Evolutionary conservation across 345 rosid genomes (phyloP).

Genomic region (Toxicodendron radicans): DNA sequence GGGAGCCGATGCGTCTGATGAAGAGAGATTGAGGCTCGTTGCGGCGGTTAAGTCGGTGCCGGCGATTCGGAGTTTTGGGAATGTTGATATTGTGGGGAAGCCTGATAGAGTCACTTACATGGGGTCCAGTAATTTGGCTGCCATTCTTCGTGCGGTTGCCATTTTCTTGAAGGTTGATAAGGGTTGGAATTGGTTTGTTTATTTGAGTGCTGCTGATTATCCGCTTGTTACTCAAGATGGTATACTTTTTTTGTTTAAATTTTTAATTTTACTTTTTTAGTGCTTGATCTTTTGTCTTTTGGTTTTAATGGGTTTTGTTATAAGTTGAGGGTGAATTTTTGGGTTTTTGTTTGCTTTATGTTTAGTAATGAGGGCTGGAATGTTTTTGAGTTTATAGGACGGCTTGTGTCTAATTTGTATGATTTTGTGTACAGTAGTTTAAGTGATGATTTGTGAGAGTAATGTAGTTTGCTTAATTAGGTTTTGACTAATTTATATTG

Average conservation of each 20-base stretch:
- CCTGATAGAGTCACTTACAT: conserved; percentile 66
- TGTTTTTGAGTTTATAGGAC: neutral
- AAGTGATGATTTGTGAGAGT: neutral
- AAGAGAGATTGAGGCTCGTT: conserved; percentile 61
- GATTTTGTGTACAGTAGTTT: neutral
- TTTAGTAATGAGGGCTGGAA: neutral
- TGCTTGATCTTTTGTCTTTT: neutral
- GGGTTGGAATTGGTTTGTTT: conserved; percentile 91
- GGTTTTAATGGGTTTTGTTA: neutral
- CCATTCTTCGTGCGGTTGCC: conserved; percentile 77
- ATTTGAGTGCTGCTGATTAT: conserved; percentile 85
- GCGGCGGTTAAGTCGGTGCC: conserved; percentile 67
- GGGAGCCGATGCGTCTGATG: conserved; percentile 70
- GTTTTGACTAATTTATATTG: neutral
- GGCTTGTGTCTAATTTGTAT: neutral
- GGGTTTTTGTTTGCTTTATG: neutral
- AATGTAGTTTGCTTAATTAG: neutral
- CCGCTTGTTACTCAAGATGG: conserved; percentile 96
- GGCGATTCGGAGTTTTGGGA: conserved; percentile 69
- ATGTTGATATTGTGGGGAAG: conserved; percentile 88
- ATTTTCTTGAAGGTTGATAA: conserved; percentile 69
- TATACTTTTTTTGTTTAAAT: conserved; percentile 21
- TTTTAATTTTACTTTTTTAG: neutral
- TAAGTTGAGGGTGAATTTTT: neutral
- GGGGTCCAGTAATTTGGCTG: conserved; percentile 73